Evolutionary conservation across 441 rosid genomes (phyloP).

Genomic region (Arabidopsis hybrid): DNA sequence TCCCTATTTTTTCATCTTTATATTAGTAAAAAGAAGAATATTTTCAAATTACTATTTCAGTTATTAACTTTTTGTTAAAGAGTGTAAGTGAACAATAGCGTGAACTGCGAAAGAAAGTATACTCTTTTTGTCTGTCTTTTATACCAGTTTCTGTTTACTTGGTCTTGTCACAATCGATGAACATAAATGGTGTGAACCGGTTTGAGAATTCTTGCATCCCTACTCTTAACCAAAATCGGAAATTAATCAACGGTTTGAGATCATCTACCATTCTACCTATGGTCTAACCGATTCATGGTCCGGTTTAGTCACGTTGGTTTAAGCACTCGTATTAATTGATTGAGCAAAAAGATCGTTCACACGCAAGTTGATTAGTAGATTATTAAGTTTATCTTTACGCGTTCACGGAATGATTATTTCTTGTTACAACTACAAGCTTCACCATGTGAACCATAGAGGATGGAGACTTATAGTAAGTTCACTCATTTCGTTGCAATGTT

Average conservation of each 20-base stretch:
- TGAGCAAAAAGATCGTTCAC: neutral
- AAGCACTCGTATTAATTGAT: neutral
- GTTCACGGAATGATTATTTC: constrained; percentile 7
- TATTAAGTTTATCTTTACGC: constrained; percentile 27
- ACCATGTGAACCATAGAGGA: constrained; percentile 10
- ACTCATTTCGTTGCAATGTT: neutral
- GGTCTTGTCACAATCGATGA: constrained; percentile 37
- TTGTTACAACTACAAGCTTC: constrained; percentile 14
- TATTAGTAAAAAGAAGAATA: constrained; percentile 19
- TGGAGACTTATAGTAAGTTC: neutral
- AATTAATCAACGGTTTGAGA: constrained; percentile 26
- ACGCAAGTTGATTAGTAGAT: neutral
- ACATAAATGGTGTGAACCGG: constrained; percentile 35
- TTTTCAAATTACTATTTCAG: constrained; percentile 30
- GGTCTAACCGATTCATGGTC: neutral
- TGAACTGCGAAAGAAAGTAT: constrained; percentile 39
- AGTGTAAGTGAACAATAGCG: constrained; percentile 40
- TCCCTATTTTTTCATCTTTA: neutral
- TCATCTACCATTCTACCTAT: neutral
- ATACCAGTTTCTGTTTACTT: constrained; percentile 36
- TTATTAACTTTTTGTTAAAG: constrained; percentile 28
- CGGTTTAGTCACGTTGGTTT: constrained; percentile 21
- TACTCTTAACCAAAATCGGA: constrained; percentile 6
- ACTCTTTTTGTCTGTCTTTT: constrained; percentile 41
- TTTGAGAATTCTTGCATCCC: neutral